These are phyloP conservation scores for Pyrus hybrid DNA, from an alignment of 331 rosid genomes.

Conservation along the genomic window DNA sequence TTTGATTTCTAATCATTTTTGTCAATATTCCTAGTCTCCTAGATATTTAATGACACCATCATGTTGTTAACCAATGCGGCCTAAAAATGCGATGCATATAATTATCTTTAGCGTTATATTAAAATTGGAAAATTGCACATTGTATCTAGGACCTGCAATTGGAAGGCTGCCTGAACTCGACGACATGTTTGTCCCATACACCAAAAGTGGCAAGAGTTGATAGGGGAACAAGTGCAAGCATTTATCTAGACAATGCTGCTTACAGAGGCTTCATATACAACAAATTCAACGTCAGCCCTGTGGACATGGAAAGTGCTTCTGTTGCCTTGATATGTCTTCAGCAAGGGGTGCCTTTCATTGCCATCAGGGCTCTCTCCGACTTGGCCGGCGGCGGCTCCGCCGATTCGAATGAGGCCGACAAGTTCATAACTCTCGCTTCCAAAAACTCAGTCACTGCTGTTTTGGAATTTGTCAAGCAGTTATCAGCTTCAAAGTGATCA, in stretches of 20 bases:
- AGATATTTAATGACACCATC: background rate
- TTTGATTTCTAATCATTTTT: too few relatives aligned
- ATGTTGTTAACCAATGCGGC: background rate
- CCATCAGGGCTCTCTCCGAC: constrained; percentile 45
- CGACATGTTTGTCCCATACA: constrained; percentile 35
- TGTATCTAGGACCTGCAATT: constrained; percentile 16
- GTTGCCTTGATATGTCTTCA: constrained; percentile 49
- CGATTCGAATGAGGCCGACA: constrained; percentile 31
- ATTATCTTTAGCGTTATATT: too few relatives aligned
- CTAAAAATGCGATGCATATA: too few relatives aligned
- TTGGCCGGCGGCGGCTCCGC: constrained; percentile 54
- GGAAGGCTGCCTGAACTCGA: constrained; percentile 36
- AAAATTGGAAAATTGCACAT: background rate
- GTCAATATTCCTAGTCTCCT: too few relatives aligned
- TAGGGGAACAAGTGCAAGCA: constrained; percentile 40
- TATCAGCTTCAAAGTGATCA: background rate
- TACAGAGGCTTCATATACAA: constrained; percentile 33
- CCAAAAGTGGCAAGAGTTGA: constrained; percentile 37
- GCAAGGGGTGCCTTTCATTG: constrained; percentile 8
- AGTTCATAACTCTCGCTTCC: constrained; percentile 27
- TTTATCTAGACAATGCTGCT: constrained; percentile 53
- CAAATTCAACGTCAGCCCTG: constrained; percentile 36
- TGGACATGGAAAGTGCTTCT: constrained; percentile 59
- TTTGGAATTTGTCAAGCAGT: constrained; percentile 29
- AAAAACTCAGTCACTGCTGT: constrained; percentile 28